These are phyloP conservation scores for Eutrema salsugineum DNA, from an alignment of 441 rosid genomes.

Conservation along the genomic window DNA sequence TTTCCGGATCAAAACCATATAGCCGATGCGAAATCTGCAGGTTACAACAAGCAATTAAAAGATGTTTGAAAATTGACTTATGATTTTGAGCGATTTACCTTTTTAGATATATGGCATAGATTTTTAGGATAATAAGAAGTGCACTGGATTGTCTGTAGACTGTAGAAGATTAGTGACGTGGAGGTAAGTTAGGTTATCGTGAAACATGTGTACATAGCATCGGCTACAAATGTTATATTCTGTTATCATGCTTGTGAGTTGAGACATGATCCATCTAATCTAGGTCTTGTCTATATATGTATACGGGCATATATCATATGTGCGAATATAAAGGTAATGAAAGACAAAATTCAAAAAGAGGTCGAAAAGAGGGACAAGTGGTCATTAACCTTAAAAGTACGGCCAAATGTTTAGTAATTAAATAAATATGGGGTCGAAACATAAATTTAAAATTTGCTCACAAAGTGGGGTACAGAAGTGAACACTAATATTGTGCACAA, in stretches of 20 bases:
- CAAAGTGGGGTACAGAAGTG: conserved; percentile 31
- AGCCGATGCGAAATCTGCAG: not conserved
- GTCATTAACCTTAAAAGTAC: not conserved
- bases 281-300: conserved; percentile 7
- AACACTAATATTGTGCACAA: conserved; percentile 23
- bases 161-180: conserved; percentile 5
- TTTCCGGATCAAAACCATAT: not conserved
- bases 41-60: not conserved
- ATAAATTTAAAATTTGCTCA: not conserved
- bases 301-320: not conserved
- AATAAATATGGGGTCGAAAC: conserved; percentile 2
- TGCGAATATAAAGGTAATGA: not conserved
- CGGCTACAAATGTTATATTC: conserved; percentile 2
- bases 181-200: conserved; percentile 17
- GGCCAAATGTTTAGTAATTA: conserved; percentile 15
- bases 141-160: not conserved
- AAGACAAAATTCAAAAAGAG: not conserved
- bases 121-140: not conserved
- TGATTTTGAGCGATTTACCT: not conserved
- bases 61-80: not conserved
- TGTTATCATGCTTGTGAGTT: conserved; percentile 14
- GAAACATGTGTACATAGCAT: conserved; percentile 21
- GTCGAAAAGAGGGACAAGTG: conserved; percentile 3
- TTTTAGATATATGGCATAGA: not conserved
- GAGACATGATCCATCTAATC: conserved; percentile 17